Evolutionary conservation across 768 basidiomycete genomes (phyloP).

Genomic region (Hericium rajendrae): DNA sequence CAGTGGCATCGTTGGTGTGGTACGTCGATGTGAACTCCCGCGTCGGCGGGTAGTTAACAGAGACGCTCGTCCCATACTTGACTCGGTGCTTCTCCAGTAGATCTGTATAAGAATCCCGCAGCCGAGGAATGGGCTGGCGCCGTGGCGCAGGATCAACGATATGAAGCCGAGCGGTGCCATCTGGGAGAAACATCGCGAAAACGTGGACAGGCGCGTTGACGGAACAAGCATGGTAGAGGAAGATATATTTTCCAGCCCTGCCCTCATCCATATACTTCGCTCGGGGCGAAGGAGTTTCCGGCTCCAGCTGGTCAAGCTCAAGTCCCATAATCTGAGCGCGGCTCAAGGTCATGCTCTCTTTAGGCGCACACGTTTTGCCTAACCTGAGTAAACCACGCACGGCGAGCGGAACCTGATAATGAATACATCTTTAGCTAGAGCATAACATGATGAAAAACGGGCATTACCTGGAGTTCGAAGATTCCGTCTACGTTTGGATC

Average conservation of each 20-base stretch:
- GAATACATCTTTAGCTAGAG: background rate
- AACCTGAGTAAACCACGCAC: constrained; percentile 75
- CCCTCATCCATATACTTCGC: constrained; percentile 71
- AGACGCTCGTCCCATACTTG: constrained; percentile 29
- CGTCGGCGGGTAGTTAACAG: constrained; percentile 55
- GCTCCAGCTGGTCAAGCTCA: constrained; percentile 74
- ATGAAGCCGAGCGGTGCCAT: constrained; percentile 63
- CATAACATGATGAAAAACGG: background rate
- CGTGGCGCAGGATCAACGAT: constrained; percentile 86
- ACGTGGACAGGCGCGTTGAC: constrained; percentile 70
- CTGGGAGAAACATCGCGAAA: constrained; percentile 79
- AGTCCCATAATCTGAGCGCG: constrained; percentile 76
- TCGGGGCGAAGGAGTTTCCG: constrained; percentile 44
- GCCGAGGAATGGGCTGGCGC: constrained; percentile 69
- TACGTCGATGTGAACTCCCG: constrained; percentile 62
- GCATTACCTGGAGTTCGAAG: constrained; percentile 78
- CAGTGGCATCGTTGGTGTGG: constrained; percentile 68
- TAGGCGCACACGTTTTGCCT: constrained; percentile 72
- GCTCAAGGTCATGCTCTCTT: constrained; percentile 65
- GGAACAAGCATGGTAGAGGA: constrained; percentile 82
- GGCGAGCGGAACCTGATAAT: constrained; percentile 63
- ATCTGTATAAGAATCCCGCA: constrained; percentile 67
- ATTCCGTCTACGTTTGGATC: constrained; percentile 93
- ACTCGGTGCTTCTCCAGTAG: constrained; percentile 42
- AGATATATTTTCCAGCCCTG: constrained; percentile 61